Base-by-base conservation (phyloP, 176 grass and related monocot species). In the Avena insularis region DNA sequence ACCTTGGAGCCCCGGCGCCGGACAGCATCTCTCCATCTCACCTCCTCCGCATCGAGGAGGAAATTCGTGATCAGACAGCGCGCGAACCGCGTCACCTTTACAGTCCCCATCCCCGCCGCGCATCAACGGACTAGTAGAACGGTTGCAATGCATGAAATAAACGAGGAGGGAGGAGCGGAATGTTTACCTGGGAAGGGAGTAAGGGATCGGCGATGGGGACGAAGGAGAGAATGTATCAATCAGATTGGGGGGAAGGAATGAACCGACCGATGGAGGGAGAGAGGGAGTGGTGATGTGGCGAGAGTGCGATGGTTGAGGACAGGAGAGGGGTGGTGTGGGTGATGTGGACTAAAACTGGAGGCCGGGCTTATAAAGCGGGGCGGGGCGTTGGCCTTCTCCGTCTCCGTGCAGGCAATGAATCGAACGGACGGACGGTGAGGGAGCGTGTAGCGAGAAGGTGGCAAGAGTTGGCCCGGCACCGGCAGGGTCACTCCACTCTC, bases 341-440 rank as follows among this genome's bases (percentile, higher is more conserved):
- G 83, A 82, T 76, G 88, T 82, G 88, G 83, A 53, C 40, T 43
- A 43, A 43, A 43, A 43, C 40, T 48, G 46, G 46, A 48, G 82
- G 48, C 15, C 38, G 6, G 4, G 75, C 78, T 50, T 90, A 90
- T 86, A 86, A 85, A 77, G 83, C 83, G 88, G 82, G 31, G 5
- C 56, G 2, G 63, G 68, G 8, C 55, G 82, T 85, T 85, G 56
- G 87, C 64, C 56, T 43, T 27, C 61, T 16, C 4, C 35, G 4
- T 29, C 29, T 29, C 29, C 9, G 50, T 53, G 50, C 12, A 53
- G 50, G 50, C 54, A 56, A 66, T 12, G 31, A 63, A 57, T 27
- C 23, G 29, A 55, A 54, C 45, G 82, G 14, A 79, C 64, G 87
- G 82, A 23, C 35, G 3, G 35, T 12, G 33, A 10, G 5, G 31